Percentiles rank a stretch among this genome's conserved stretches.
Evolutionary conservation across 2,329 filamentous ascomycete species (phyloP).

Genomic region (Fusarium sp.): DNA sequence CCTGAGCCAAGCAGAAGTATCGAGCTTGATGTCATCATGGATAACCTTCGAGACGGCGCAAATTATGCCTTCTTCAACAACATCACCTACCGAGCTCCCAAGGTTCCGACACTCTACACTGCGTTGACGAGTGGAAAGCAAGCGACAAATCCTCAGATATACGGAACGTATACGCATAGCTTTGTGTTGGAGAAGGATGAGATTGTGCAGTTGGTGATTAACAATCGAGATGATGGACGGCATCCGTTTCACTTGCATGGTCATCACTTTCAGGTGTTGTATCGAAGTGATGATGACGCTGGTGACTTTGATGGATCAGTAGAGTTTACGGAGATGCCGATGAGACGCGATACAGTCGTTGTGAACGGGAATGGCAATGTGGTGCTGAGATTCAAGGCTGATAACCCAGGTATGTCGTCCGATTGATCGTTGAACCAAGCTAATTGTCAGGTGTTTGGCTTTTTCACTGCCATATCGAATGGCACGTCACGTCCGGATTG

Average conservation of each 20-base stretch:
- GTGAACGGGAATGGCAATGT: slow-evolving; percentile 73
- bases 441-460: slow-evolving; percentile 64
- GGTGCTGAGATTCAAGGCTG: slow-evolving; percentile 72
- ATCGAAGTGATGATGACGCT: slow-evolving; percentile 66
- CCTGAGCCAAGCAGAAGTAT: slow-evolving; percentile 70
- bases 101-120: slow-evolving; percentile 83
- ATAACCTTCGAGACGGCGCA: slow-evolving; percentile 68
- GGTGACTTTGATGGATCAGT: slow-evolving; percentile 62
- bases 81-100: slow-evolving; percentile 76
- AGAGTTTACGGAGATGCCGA: slow-evolving; percentile 63
- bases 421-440: accelerated
- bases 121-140: slow-evolving; percentile 70
- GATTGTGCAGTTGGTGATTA: slow-evolving; percentile 79
- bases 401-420: slow-evolving; percentile 67
- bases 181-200: slow-evolving; percentile 74
- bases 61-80: slow-evolving; percentile 77
- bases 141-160: slow-evolving; percentile 67
- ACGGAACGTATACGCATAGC: slow-evolving; percentile 72
- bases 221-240: slow-evolving; percentile 76
- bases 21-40: slow-evolving; percentile 70
- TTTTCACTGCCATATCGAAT: slow-evolving; percentile 85
- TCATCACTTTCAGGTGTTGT: slow-evolving; percentile 75
- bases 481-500: slow-evolving; percentile 76
- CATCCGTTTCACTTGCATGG: slow-evolving; percentile 85
- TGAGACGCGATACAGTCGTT: slow-evolving; percentile 75